These are phyloP conservation scores for Ichthyophthirius multifiliis DNA, from an alignment of 169 alveolate genomes.

Conservation along the genomic window DNA sequence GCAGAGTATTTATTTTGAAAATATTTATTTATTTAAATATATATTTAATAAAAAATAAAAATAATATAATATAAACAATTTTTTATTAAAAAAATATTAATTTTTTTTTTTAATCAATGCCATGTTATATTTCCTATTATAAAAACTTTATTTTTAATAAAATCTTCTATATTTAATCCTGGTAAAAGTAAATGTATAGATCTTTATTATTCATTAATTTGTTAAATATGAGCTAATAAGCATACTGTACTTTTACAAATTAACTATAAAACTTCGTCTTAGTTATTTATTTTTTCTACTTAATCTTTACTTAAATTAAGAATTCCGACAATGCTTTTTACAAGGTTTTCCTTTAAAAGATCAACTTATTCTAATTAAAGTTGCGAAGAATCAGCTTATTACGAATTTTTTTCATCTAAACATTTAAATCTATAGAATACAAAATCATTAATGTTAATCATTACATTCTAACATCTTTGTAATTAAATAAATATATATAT, in stretches of 20 bases:
- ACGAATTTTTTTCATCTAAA: background rate
- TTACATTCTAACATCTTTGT: background rate
- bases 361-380: background rate
- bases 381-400: background rate
- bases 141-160: background rate
- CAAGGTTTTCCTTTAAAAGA: background rate
- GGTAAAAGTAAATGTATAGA: background rate
- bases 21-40: no score
- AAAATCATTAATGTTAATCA: background rate
- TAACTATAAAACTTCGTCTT: background rate
- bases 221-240: background rate
- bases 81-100: no score
- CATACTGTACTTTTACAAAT: background rate
- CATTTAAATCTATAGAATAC: background rate
- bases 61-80: no score
- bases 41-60: no score
- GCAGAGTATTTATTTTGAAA: background rate
- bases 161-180: background rate
- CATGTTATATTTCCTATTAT: background rate
- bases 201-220: background rate
- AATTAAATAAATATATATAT: background rate
- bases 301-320: background rate
- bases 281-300: background rate
- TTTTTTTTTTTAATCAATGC: no score
- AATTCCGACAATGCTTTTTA: background rate